Evolutionary conservation across 495 filamentous ascomycete species (phyloP), one percentile per base, ranked within the genome.

Genomic region (Aspergillus kassunensis): DNA sequence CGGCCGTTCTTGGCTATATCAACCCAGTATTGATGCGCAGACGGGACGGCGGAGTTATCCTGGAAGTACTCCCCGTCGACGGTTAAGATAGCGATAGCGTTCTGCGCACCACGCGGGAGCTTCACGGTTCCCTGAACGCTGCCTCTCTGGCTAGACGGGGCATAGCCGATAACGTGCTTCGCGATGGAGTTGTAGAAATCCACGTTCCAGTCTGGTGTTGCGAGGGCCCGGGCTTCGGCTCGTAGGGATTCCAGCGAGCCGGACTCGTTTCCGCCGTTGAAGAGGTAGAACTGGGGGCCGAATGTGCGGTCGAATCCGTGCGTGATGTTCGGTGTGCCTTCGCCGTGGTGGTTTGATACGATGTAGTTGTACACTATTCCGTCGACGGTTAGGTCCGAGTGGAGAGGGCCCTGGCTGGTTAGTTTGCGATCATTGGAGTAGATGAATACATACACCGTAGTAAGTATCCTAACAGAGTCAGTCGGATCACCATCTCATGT

Each of bases 121-220:
- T 71, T 58, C 21, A 81, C 60, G 0, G 63, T 61, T 8, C 70
- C 71, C 16, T 74, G 60, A 29, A 72, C 74, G 13, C 66, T 69
- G 21, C 67, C 70, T 24, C 78, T 66, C 10, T 66, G 49, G 20
- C 59, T 58, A 13, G 70, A 77, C 0, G 77, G 72, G 3, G 73
- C 64, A 53, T 80, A 82, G 42, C 75, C 76, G 9, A 77, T 67
- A 15, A 82, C 75, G 35, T 80, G 63, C 39, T 77, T 59, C 13
- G 77, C 76, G 42, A 83, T 81, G 4, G 72, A 75, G 51, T 82
- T 77, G 59, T 81, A 82, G 58, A 82, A 82, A 1, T 68, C 67
- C 6, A 60, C 51, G 41, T 80, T 80, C 79, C 78, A 80, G 25
- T 65, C 57, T 2, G 78, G 74, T 25, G 66, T 55, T 5, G 74